phyloP scores from a whole-genome alignment of 805 yeast genomes.

The Schwanniomyces occidentalis region DNA sequence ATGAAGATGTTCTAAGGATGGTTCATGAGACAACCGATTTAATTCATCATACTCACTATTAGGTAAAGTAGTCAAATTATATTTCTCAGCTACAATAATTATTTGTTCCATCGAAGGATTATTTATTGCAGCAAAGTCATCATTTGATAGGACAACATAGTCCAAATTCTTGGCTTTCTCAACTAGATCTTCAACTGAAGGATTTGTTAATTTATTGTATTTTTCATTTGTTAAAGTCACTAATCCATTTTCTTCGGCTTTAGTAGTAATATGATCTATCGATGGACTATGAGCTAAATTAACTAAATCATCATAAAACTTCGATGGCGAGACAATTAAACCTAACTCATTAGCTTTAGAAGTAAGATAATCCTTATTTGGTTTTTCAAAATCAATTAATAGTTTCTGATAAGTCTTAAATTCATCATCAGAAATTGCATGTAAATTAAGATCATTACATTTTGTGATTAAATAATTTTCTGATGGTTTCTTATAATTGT shows the following conservation, averaged over 20 bases:
- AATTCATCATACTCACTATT: slow-evolving; percentile 11
- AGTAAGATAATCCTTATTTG: slow-evolving; percentile 31
- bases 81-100: background rate
- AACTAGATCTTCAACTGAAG: slow-evolving; percentile 18
- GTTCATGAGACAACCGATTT: slow-evolving; percentile 14
- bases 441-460: slow-evolving; percentile 18
- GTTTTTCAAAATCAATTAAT: slow-evolving; percentile 30
- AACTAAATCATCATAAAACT: slow-evolving; percentile 30
- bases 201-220: slow-evolving; percentile 22
- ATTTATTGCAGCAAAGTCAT: slow-evolving; percentile 23
- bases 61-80: background rate
- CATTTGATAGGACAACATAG: background rate
- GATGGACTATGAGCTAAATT: slow-evolving; percentile 25
- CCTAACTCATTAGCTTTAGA: slow-evolving; percentile 37
- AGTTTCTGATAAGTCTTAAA: slow-evolving; percentile 14
- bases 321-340: slow-evolving; percentile 27
- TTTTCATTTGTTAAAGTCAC: slow-evolving; percentile 16
- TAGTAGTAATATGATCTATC: slow-evolving; percentile 19
- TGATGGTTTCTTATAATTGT: slow-evolving; percentile 22
- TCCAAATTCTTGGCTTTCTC: slow-evolving; percentile 8
- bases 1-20: slow-evolving; percentile 9
- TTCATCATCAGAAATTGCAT: slow-evolving; percentile 18
- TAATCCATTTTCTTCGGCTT: slow-evolving; percentile 18
- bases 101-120: slow-evolving; percentile 21
- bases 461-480: slow-evolving; percentile 22